phyloP scores from a whole-genome alignment of 768 basidiomycete genomes.

The Lactarius pseudohatsudake region DNA sequence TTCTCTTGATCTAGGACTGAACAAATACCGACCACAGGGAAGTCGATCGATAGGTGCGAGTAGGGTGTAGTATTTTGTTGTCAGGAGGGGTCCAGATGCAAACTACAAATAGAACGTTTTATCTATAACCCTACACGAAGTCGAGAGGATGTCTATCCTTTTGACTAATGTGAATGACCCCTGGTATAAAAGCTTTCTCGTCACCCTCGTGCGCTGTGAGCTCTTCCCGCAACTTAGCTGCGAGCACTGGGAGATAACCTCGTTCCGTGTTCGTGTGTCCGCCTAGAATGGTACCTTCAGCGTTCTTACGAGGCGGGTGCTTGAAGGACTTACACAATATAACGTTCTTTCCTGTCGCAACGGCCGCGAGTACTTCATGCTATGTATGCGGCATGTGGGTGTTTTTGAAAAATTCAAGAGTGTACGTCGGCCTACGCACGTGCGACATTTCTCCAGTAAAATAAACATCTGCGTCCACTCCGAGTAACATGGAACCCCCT shows the following conservation, averaged over 20 bases:
- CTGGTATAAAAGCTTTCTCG: constrained; percentile 31
- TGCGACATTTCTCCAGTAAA: constrained; percentile 94
- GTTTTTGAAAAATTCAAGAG: constrained; percentile 12
- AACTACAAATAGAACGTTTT: constrained; percentile 12
- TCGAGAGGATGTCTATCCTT: constrained; percentile 74
- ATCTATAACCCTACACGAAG: constrained; percentile 47
- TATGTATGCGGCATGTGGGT: constrained; percentile 35
- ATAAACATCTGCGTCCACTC: constrained; percentile 78
- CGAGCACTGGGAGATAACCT: constrained; percentile 80
- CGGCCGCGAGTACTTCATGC: constrained; percentile 86
- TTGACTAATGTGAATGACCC: constrained; percentile 70
- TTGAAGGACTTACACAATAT: constrained; percentile 65
- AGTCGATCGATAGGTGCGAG: constrained; percentile 47
- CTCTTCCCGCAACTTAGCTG: constrained; percentile 57
- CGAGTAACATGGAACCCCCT: constrained; percentile 74
- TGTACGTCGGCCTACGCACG: constrained; percentile 45
- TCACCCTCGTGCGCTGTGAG: constrained; percentile 44
- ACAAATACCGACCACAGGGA: constrained; percentile 37
- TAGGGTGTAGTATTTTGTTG: constrained; percentile 28
- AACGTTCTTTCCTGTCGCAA: constrained; percentile 74
- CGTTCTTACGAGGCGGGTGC: neutral
- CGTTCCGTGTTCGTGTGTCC: constrained; percentile 96
- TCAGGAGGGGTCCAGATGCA: constrained; percentile 7
- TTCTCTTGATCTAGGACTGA: constrained; percentile 1
- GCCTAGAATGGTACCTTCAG: constrained; percentile 43